These are phyloP conservation scores for Marasmius tenuissimus DNA, from an alignment of 1,284 basidiomycete genomes.

Conservation along the genomic window DNA sequence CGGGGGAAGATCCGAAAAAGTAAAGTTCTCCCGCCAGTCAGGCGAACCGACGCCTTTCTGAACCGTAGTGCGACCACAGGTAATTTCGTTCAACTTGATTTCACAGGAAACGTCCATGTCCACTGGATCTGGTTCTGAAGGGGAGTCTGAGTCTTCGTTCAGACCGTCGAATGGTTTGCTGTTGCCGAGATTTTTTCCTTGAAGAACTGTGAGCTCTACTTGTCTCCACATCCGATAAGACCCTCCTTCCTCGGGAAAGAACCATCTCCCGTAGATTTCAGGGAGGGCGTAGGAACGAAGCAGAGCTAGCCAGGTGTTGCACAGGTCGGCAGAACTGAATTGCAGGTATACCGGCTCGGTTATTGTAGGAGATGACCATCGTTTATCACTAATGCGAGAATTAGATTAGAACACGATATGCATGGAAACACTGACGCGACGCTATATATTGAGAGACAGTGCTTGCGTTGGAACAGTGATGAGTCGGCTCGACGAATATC, in stretches of 20 bases:
- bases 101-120: slow-evolving; percentile 74
- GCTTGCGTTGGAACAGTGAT: slow-evolving; percentile 69
- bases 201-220: slow-evolving; percentile 66
- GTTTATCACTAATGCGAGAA: slow-evolving; percentile 46
- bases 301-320: slow-evolving; percentile 72
- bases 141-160: slow-evolving; percentile 31
- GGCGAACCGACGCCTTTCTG: slow-evolving; percentile 64
- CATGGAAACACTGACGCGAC: slow-evolving; percentile 41
- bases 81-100: slow-evolving; percentile 59
- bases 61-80: slow-evolving; percentile 70
- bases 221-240: slow-evolving; percentile 85
- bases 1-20: slow-evolving; percentile 70
- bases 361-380: slow-evolving; percentile 53
- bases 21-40: slow-evolving; percentile 79
- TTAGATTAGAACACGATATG: not conserved
- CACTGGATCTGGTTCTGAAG: slow-evolving; percentile 47
- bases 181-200: slow-evolving; percentile 67
- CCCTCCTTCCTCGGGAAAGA: slow-evolving; percentile 62
- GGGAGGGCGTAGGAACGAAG: slow-evolving; percentile 75
- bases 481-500: slow-evolving; percentile 70
- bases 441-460: slow-evolving; percentile 70
- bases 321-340: slow-evolving; percentile 58
- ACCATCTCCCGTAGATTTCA: slow-evolving; percentile 69
- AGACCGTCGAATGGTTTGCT: slow-evolving; percentile 30
- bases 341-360: slow-evolving; percentile 72